Evolutionary conservation across 176 grass and related monocot species (phyloP), one percentile per base, ranked within the genome.

Genomic region (Zea luxurians): DNA sequence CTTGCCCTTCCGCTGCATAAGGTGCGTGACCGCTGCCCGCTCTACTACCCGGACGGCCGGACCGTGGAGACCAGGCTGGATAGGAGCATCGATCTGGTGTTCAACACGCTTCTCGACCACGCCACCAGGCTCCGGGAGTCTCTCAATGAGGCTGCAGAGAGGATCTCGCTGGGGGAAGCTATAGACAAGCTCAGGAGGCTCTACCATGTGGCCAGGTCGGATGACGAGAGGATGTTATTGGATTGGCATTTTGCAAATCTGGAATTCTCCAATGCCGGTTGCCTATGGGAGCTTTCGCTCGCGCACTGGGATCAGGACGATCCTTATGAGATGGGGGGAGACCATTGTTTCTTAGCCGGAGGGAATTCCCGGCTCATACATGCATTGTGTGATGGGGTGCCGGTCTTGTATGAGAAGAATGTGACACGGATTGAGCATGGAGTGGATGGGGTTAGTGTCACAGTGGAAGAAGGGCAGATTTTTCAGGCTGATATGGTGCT

Each of bases 181-280:
- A 91, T 97, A 1, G 84, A 97, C 64, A 91, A 84, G 53, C 87
- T 97, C 27, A 87, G 85, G 50, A 90, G 84, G 69, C 50, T 97
- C 10, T 97, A 97, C 80, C 79, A 82, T 21, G 89, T 88, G 45
- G 91, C 89, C 4, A 89, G 63, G 75, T 85, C 37, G 13, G 48
- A 74, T 6, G 84, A 88, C 18, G 89, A 97, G 83, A 68, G 77
- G 82, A 74, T 92, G 76, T 47, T 97, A 71, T 80, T 97, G 67
- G 89, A 97, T 75, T 97, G 94, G 95, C 95, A 97, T 69, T 71
- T 97, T 34, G 95, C 95, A 1, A 97, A 97, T 78, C 78, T 97
- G 27, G 95, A 97, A 43, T 97, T 94, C 80, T 93, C 95, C 66
- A 97, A 94, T 78, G 95, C 95, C 0, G 95, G 95, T 8, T 94